Evolutionary conservation across 2,329 filamentous ascomycete species (phyloP).

Genomic region (Penicillium sp.): DNA sequence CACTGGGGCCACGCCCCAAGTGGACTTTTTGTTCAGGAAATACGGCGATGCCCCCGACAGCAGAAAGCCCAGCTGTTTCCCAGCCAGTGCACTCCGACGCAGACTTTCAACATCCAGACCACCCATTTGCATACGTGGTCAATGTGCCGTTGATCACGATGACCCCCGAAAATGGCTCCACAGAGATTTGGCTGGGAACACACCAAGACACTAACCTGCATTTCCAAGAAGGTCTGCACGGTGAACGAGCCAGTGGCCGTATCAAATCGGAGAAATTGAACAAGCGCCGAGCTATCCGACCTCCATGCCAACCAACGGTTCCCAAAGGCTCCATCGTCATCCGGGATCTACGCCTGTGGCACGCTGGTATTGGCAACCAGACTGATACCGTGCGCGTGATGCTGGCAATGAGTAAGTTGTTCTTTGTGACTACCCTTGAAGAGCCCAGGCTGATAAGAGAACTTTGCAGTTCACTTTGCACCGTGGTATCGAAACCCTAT

Average conservation of each 20-base stretch:
- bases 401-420: conserved; percentile 36
- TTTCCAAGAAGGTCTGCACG: conserved; percentile 52
- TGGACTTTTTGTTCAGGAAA: too few species aligned
- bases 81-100: conserved; percentile 60
- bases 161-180: conserved; percentile 54
- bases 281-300: conserved; percentile 36
- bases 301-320: conserved; percentile 52
- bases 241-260: conserved; percentile 52
- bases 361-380: conserved; percentile 61
- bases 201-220: conserved; percentile 40
- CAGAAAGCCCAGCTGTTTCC: too few species aligned
- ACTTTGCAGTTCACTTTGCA: conserved; percentile 4
- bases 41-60: too few species aligned
- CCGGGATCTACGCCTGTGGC: conserved; percentile 61
- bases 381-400: conserved; percentile 54
- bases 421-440: too few species aligned
- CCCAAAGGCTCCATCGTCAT: conserved; percentile 57
- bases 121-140: conserved; percentile 56
- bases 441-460: too few species aligned
- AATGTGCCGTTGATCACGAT: conserved; percentile 55
- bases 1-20: too few species aligned
- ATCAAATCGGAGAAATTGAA: conserved; percentile 44
- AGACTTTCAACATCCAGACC: conserved; percentile 55
- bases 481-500: conserved; percentile 51
- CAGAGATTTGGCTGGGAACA: conserved; percentile 60